Conservation (phyloP, 1,284 basidiomycete genomes). For the Apiotrichum veenhuisii region DNA sequence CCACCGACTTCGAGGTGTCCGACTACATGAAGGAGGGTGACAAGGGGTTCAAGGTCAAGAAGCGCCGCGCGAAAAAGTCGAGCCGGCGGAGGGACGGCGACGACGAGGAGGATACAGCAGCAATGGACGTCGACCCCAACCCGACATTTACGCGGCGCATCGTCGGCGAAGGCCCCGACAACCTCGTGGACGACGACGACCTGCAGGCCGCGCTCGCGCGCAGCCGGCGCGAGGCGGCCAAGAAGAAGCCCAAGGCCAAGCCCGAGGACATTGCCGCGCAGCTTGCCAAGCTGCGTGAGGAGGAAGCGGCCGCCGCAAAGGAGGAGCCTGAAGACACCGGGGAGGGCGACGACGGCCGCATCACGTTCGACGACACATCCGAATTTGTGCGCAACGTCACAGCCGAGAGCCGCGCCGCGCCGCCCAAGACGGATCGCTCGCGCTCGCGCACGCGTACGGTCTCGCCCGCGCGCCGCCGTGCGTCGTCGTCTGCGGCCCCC, state of each 20-base stretch:
- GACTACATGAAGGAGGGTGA: slow-evolving; percentile 93
- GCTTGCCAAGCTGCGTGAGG: slow-evolving; percentile 59
- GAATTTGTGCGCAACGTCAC: slow-evolving; percentile 92
- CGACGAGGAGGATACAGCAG: slow-evolving; percentile 59
- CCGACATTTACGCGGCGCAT: slow-evolving; percentile 45
- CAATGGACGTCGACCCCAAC: slow-evolving; percentile 70
- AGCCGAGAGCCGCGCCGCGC: slow-evolving; percentile 45
- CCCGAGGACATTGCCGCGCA: slow-evolving; percentile 80
- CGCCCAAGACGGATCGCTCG: slow-evolving; percentile 42
- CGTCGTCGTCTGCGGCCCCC: slow-evolving; percentile 45
- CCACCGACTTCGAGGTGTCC: slow-evolving; percentile 78
- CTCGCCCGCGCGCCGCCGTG: slow-evolving; percentile 29
- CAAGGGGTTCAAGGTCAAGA: slow-evolving; percentile 87
- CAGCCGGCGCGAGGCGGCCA: slow-evolving; percentile 73
- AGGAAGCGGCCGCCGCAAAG: slow-evolving; percentile 51
- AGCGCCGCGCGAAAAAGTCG: slow-evolving; percentile 62
- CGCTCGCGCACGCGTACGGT: slow-evolving; percentile 28
- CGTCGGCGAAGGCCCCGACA: slow-evolving; percentile 65
- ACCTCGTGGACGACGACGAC: slow-evolving; percentile 98
- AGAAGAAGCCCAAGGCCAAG: slow-evolving; percentile 70
- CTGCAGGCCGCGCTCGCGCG: slow-evolving; percentile 88
- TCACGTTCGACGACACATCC: slow-evolving; percentile 94
- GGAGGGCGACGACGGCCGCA: slow-evolving; percentile 59
- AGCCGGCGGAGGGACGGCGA: slow-evolving; percentile 63
- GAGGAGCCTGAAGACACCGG: slow-evolving; percentile 61